Percentiles rank a stretch among this genome's conserved stretches.
These are phyloP conservation scores for Cyclotella atomus DNA, from an alignment of 108 stramenopile species.

Conservation along the genomic window DNA sequence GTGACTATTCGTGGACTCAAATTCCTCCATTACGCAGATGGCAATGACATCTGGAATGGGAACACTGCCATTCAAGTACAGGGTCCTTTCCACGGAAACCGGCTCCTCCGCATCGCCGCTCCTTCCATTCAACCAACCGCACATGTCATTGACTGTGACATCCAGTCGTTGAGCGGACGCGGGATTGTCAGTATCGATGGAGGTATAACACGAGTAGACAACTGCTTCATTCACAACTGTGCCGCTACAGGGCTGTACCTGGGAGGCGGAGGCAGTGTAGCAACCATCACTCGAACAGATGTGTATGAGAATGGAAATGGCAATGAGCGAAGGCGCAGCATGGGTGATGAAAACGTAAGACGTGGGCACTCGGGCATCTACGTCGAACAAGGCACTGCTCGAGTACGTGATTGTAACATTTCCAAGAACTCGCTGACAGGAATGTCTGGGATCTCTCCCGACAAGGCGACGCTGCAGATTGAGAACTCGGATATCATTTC, in stretches of 20 bases:
- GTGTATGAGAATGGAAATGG: conserved; percentile 78
- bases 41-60: conserved; percentile 87
- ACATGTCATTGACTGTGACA: conserved; percentile 55
- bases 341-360: conserved; percentile 53
- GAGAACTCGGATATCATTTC: conserved; percentile 62
- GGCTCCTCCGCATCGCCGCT: conserved; percentile 31
- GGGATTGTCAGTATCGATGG: conserved; percentile 85
- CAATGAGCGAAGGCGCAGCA: conserved; percentile 50
- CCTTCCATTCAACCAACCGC: conserved; percentile 49
- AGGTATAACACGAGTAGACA: conserved; percentile 48
- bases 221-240: conserved; percentile 74
- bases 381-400: conserved; percentile 80
- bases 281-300: conserved; percentile 59
- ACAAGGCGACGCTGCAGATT: conserved; percentile 68
- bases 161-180: conserved; percentile 67
- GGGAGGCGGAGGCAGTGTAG: conserved; percentile 67
- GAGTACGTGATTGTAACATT: conserved; percentile 72
- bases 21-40: conserved; percentile 59
- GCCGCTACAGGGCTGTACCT: conserved; percentile 87
- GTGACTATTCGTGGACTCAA: conserved; percentile 53
- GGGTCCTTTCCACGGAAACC: conserved; percentile 45
- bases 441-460: conserved; percentile 71
- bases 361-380: conserved; percentile 83
- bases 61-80: conserved; percentile 86
- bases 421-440: conserved; percentile 79